Conservation (phyloP, 257 asterid genomes). For the Echium plantagineum region DNA sequence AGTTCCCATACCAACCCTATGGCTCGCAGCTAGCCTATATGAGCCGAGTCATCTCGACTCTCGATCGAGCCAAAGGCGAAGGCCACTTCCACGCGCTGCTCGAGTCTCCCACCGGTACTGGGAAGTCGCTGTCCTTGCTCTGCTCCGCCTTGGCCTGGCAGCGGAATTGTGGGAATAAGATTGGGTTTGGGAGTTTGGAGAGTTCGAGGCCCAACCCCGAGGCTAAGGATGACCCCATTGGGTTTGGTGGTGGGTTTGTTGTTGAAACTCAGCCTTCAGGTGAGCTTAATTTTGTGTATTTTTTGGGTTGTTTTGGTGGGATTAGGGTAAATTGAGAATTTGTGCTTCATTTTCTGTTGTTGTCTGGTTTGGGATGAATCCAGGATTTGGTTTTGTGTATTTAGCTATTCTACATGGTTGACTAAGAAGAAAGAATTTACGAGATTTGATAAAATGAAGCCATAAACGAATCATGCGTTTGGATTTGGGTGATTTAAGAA, state of each 20-base stretch:
- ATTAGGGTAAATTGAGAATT: too few species aligned
- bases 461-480: too few species aligned
- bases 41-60: slow-evolving; percentile 77
- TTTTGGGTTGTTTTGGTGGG: too few species aligned
- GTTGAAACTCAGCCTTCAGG: slow-evolving; percentile 83
- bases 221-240: slow-evolving; percentile 61
- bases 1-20: slow-evolving; percentile 85
- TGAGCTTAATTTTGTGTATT: slow-evolving; percentile 6
- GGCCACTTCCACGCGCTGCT: slow-evolving; percentile 82
- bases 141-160: slow-evolving; percentile 95
- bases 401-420: too few species aligned
- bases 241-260: slow-evolving; percentile 84
- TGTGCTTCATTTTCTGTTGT: too few species aligned
- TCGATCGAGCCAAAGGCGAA: slow-evolving; percentile 60
- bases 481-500: too few species aligned
- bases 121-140: slow-evolving; percentile 80
- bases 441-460: too few species aligned
- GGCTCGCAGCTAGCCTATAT: slow-evolving; percentile 89
- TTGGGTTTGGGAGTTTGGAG: slow-evolving; percentile 18
- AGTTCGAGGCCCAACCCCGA: slow-evolving; percentile 54
- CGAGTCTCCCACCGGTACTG: slow-evolving; percentile 98
- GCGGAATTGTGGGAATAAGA: slow-evolving; percentile 42
- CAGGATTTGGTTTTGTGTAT: too few species aligned
- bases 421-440: too few species aligned
- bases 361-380: too few species aligned